phyloP scores from a whole-genome alignment of 2,329 filamentous ascomycete genomes.

The Sporothrix dimorphospora region DNA sequence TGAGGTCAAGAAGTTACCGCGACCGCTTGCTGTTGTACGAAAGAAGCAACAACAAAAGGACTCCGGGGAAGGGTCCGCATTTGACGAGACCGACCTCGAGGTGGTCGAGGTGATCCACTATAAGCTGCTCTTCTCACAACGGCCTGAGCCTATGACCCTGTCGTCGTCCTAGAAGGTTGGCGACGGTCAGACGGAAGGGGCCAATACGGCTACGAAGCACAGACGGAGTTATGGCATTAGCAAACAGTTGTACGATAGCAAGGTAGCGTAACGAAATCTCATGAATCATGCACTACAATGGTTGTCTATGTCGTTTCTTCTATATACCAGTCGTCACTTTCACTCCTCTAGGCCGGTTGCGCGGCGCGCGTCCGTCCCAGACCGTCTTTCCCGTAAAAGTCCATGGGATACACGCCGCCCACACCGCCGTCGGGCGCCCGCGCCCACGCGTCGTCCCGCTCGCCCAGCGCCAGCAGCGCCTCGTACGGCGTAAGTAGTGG shows the following conservation, averaged over 20 bases:
- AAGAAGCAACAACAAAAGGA: conserved; percentile 52
- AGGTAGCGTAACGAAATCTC: conserved; percentile 15
- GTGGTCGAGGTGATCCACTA: conserved; percentile 85
- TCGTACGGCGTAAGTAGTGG: conserved; percentile 94
- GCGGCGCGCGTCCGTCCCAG: conserved; percentile 73
- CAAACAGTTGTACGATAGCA: conserved; percentile 16
- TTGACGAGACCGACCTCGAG: conserved; percentile 63
- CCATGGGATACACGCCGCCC: conserved; percentile 87
- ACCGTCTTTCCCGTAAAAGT: conserved; percentile 93
- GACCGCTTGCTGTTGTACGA: conserved; percentile 77
- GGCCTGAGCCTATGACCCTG: conserved; percentile 79
- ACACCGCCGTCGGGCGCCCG: conserved; percentile 55
- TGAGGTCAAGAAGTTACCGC: conserved; percentile 83
- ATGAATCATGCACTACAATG: conserved; percentile 13
- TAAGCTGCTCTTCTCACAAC: conserved; percentile 80
- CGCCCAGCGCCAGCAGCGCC: conserved; percentile 85
- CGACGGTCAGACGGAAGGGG: not conserved
- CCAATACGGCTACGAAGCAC: not conserved
- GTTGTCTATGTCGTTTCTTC: not conserved
- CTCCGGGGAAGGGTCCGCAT: conserved; percentile 35
- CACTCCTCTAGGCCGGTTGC: conserved; percentile 8
- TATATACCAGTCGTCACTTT: not conserved
- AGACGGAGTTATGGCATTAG: not conserved
- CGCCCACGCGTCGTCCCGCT: conserved; percentile 69
- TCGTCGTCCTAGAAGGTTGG: conserved; percentile 36